Evolutionary conservation across 495 filamentous ascomycete species (phyloP), one percentile per base, ranked within the genome.

Genomic region (Penicillium cataractarum): DNA sequence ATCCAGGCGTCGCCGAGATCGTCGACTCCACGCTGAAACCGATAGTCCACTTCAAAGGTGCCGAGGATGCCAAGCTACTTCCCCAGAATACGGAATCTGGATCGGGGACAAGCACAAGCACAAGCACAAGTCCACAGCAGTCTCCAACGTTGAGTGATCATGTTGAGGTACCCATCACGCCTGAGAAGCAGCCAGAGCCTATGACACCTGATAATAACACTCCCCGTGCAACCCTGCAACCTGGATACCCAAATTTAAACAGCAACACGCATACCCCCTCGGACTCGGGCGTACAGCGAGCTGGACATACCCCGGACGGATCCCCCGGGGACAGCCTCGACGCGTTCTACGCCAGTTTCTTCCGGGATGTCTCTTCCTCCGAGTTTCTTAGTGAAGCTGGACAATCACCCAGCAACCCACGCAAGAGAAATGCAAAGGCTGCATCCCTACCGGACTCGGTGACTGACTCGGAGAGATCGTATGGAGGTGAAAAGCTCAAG

Each of bases 371-470:
- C 6, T n/a, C 51, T 33, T 32, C 31, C n/a, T 37, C 29, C 21
- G 51, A 37, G 8, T 32, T 10, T 29, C 35, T 17, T 2, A 44
- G 17, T 21, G 46, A 39, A 27, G 57, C 2, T 3, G 24, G 48
- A 24, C 31, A 27, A 54, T 31, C 40, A 0, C 26, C 54, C 26
- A 6, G 4, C 24, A 57, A 58, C 33, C 48, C 61, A 5, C 61
- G 61, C 39, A 64, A 64, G 55, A 54, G 61, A 40, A 59, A 5
- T 8, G 55, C 61, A n/a, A 59, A 50, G 50, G 56, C 56, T 17
- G 61, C 61, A 10, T 64, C 61, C 21, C 33, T 64, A 22, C 61
- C 61, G 0, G 61, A 64, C 32, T 64, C 61, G 17, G 56, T 64
- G 9, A 58, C 55, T 22, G 61, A 64, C 32, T 59, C 56, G 37